phyloP scores from a whole-genome alignment of 257 asterid species.

The Scutellaria galericulata region DNA sequence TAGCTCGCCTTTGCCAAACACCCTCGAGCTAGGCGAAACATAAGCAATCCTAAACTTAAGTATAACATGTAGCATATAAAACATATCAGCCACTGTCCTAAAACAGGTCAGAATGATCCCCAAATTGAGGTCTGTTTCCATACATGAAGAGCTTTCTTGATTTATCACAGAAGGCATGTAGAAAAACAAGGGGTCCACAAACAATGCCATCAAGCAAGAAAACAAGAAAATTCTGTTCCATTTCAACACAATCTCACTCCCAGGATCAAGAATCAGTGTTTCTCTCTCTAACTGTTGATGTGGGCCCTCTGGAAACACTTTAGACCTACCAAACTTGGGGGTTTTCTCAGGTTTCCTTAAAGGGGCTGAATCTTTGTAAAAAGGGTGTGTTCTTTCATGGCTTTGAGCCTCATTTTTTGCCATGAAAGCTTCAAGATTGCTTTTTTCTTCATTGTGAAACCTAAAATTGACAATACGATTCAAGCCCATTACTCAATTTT shows the following conservation, averaged over 20 bases:
- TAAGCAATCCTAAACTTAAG: constrained; percentile 82
- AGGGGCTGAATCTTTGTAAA: constrained; percentile 44
- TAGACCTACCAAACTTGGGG: constrained; percentile 62
- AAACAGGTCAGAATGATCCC: constrained; percentile 74
- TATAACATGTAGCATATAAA: constrained; percentile 64
- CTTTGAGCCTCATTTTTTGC: constrained; percentile 50
- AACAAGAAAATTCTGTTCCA: constrained; percentile 82
- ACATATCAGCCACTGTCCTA: constrained; percentile 77
- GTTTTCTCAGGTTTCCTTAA: constrained; percentile 50
- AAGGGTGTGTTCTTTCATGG: constrained; percentile 49
- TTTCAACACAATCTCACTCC: constrained; percentile 68
- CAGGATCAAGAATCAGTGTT: constrained; percentile 70
- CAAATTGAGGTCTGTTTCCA: constrained; percentile 66
- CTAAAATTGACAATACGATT: constrained; percentile 34
- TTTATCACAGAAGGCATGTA: constrained; percentile 70
- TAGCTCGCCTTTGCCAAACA: constrained; percentile 90
- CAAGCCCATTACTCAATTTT: constrained; percentile 24
- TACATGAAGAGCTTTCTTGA: constrained; percentile 64
- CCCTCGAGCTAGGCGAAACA: constrained; percentile 85
- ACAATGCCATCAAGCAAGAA: constrained; percentile 75
- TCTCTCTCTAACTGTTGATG: constrained; percentile 51
- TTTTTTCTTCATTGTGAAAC: constrained; percentile 67
- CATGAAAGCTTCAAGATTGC: constrained; percentile 55
- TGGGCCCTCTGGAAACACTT: constrained; percentile 69
- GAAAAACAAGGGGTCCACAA: constrained; percentile 85